Percentiles rank a stretch among this genome's conserved stretches.
Conservation (phyloP, 2,329 filamentous ascomycete species). For the Madurella fahalii region DNA sequence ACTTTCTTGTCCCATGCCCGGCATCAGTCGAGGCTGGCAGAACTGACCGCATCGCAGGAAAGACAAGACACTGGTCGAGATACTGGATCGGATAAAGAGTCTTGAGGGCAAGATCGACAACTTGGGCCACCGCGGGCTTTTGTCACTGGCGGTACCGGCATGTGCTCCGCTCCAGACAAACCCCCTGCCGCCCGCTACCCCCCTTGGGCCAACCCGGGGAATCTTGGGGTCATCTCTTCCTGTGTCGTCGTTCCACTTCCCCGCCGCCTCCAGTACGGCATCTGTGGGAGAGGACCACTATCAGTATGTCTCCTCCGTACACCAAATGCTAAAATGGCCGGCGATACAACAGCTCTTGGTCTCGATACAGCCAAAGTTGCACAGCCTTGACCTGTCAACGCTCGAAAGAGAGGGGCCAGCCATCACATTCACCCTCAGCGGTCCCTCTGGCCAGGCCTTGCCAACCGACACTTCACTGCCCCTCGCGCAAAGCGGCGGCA, state of each 20-base stretch:
- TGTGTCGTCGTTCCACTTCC: constrained; percentile 16
- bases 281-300: constrained; percentile 26
- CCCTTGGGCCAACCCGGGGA: neutral
- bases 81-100: constrained; percentile 51
- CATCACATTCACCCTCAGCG: constrained; percentile 33
- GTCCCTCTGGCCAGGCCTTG: constrained; percentile 19
- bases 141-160: neutral
- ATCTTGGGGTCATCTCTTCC: constrained; percentile 6
- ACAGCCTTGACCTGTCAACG: constrained; percentile 30
- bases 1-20: constrained; percentile 31
- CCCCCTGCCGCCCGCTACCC: constrained; percentile 1
- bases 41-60: constrained; percentile 43
- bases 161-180: neutral
- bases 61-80: constrained; percentile 59
- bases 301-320: constrained; percentile 38
- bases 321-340: constrained; percentile 51
- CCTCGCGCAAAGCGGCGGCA: neutral
- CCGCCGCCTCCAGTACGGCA: constrained; percentile 17
- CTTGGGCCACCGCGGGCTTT: constrained; percentile 27
- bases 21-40: neutral
- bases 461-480: constrained; percentile 14
- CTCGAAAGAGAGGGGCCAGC: constrained; percentile 36
- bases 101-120: constrained; percentile 54
- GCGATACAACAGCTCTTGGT: constrained; percentile 40
- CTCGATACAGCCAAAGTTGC: constrained; percentile 30